Evolutionary conservation across 371 early-diverging fungal genomes (phyloP), one percentile per base, ranked within the genome.

Genomic region (Apophysomyces ossiformis): DNA sequence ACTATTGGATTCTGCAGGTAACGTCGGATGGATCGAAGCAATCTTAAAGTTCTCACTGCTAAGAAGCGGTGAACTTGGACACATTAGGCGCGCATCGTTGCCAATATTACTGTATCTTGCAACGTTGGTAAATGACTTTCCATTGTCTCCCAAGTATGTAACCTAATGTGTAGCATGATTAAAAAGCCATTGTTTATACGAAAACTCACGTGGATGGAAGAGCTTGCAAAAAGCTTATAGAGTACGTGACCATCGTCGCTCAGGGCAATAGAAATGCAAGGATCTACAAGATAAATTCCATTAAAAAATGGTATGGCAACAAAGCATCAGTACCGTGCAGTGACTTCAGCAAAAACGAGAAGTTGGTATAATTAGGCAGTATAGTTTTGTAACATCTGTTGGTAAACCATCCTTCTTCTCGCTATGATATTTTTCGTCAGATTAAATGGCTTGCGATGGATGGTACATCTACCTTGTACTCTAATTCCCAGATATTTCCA

Each of bases 401-500:
- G 5, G 85, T 86, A 67, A 95, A 91, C 94, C 95, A 95, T 5
- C 92, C 92, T 59, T 95, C 97, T 62, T 88, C 87, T 36, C 85
- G 73, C 74, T 75, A 67, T 50, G 21, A 2, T 26, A 1, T 9
- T 4, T 50, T 4, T 50, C 13, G n/a, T 32, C 39, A 36, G 13
- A 32, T 1, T 37, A 1, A 18, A 7, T 11, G 7, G n/a, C 6
- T 39, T 45, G 2, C 35, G 9, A 4, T 21, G 21, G 3, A 5
- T 50, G 26, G n/a, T 0, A 3, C 18, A 13, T 47, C 67, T 72
- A 90, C 89, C 75, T 92, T 90, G 73, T 97, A 97, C 39, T 81
- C 82, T 21, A 97, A 76, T 77, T 97, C 98, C 85, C 93, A 95
- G 5, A 97, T 75, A 65, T 90, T 85, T 16, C 95, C 95, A 68